These are phyloP conservation scores for Collybiopsis luxurians DNA, from an alignment of 768 basidiomycete genomes.

Conservation along the genomic window DNA sequence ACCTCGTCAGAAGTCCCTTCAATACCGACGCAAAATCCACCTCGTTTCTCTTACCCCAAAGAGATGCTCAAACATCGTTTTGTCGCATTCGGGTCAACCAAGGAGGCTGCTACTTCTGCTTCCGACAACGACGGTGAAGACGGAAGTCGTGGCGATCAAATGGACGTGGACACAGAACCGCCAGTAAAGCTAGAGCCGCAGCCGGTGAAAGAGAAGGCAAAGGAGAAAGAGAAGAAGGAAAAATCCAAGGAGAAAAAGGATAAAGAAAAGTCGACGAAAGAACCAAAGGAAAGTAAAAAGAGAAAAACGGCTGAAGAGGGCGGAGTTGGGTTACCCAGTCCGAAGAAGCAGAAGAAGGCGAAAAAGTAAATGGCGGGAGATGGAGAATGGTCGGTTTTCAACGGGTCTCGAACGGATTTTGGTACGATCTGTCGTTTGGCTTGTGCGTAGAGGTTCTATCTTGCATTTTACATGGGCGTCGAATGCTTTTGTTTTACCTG, in stretches of 20 bases:
- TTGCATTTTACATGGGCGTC: too few species aligned
- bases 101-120: neutral
- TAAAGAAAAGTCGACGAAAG: too few species aligned
- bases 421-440: too few species aligned
- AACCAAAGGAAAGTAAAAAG: neutral
- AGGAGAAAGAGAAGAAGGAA: too few species aligned
- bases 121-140: neutral
- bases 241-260: too few species aligned
- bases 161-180: neutral
- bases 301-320: neutral
- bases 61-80: constrained; percentile 64
- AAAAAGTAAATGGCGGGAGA: neutral
- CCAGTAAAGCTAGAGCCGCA: neutral
- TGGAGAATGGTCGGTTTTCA: neutral
- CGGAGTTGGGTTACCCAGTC: neutral
- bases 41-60: constrained; percentile 54
- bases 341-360: constrained; percentile 7
- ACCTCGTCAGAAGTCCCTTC: too few species aligned
- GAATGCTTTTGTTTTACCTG: too few species aligned
- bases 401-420: too few species aligned
- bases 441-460: too few species aligned
- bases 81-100: constrained; percentile 54
- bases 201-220: neutral
- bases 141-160: neutral
- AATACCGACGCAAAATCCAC: constrained; percentile 41